Base-by-base conservation (phyloP, 2,329 filamentous ascomycete species). In the Ascochyta lentis region DNA sequence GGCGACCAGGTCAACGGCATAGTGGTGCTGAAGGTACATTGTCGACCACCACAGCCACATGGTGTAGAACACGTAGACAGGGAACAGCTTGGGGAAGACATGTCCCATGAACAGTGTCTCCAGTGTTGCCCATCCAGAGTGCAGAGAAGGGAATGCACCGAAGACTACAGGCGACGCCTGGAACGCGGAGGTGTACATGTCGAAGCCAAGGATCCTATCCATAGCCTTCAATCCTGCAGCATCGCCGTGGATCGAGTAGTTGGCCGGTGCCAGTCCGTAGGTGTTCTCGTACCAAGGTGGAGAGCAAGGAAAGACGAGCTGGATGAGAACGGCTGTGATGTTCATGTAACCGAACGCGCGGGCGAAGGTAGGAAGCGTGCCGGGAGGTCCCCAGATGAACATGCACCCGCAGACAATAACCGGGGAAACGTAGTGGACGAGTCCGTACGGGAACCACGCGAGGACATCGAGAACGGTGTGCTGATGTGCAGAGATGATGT, bases 1-100 rank as follows among this genome's bases (percentile, higher is more conserved):
- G 33, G 86, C 91, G 24, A 97, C 91, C 46, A 98, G 82, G 75
- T 98, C 94, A 37, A 98, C 90, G 29, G 93, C 94, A 74, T 98
- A 98, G 79, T 98, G 94, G 78, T 98, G 94, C 70, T 91, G 96
- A 48, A 98, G 85, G 73, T 98, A 97, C 92, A 98, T 96, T 65
- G 94, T 98, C 12, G 93, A 90, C 92, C 94, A 98, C 91, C 92
- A 97, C 69, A 97, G 88, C 94, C 94, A 97, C 72, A 90, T 84
- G 40, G 90, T 89, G 77, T 97, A 98, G 61, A 85, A 82, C 61
- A 93, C 84, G 77, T 96, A 96, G 49, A 95, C 78, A 12, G 89
- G 86, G 64, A 90, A 87, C 64, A 96, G 84, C 58, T 86, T 87
- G 4, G 94, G 94, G 81, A 98, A 97, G 74, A 91, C 88, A 77